A percentile compares a stretch with the other conserved stretches of the same genome.
Conservation (phyloP, 768 basidiomycete species). For the Kwoniella pini region DNA sequence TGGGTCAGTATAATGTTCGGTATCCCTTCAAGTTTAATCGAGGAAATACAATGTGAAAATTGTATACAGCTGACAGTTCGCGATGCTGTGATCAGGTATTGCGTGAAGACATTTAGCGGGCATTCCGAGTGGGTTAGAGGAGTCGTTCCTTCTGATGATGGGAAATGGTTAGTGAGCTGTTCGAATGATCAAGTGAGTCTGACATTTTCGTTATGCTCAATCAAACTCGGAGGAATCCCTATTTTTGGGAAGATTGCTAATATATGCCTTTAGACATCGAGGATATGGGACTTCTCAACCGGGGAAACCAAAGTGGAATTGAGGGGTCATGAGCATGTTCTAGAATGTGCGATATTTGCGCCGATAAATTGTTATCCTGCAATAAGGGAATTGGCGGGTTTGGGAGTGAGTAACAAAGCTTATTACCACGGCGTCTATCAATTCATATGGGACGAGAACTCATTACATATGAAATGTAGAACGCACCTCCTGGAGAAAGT, state of each 20-base stretch:
- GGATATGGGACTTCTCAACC: conserved; percentile 70
- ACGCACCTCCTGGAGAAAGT: conserved; percentile 59
- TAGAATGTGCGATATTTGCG: conserved; percentile 79
- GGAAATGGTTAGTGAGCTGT: conserved; percentile 71
- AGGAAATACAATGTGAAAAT: too few species aligned
- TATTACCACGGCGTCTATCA: too few species aligned
- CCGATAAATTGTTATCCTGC: conserved; percentile 72
- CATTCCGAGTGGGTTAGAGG: conserved; percentile 84
- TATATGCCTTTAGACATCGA: conserved; percentile 64
- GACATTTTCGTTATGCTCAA: background rate
- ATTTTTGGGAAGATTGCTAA: too few species aligned
- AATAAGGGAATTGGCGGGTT: conserved; percentile 73
- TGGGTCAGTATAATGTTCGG: conserved; percentile 63
- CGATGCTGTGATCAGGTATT: conserved; percentile 59
- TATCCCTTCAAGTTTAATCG: too few species aligned
- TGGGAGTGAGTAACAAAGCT: conserved; percentile 66
- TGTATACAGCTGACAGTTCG: too few species aligned
- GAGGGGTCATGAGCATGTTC: conserved; percentile 82
- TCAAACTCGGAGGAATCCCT: too few species aligned
- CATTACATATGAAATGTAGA: conserved; percentile 54
- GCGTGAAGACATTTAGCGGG: conserved; percentile 71
- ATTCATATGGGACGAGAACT: too few species aligned
- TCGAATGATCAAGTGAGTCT: conserved; percentile 79
- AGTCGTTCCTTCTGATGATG: conserved; percentile 62
- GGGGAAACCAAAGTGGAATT: conserved; percentile 80